Base-by-base conservation (phyloP, 495 filamentous ascomycete species). In the Staphylotrichum longicolle region DNA sequence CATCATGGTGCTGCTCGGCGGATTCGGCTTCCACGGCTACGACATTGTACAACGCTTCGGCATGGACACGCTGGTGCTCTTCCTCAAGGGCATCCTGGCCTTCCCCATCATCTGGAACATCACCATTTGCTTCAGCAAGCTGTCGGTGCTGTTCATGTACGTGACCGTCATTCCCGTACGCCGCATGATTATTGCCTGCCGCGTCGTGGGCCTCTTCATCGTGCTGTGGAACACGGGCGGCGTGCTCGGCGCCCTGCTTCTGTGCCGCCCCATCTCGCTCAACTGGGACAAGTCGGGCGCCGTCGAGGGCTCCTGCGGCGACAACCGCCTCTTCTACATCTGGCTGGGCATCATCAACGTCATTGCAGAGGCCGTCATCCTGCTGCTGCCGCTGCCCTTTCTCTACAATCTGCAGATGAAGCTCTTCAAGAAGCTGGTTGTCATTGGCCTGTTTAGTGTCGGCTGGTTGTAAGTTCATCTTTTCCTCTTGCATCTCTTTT, bases 101-200 rank as follows among this genome's bases (percentile, higher is more conserved):
- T 62, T 62, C 39, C 60, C 54, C 47, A 62, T 62, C 46, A 62
- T 62, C 60, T 62, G 60, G 60, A 62, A 57, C 47, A 4, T 62
- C 20, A 57, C 53, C 46, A 56, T 62, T 47, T 62, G 60, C 60
- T 62, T 62, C 47, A 62, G 60, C 47, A 66, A 66, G 57, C 49
- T 66, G 39, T 66, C 63, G 54, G 60, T 66, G 34, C 63, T 66
- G 4, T 37, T 62, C 15, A 58, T 66, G 47, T 66, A 66, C 37
- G 57, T 47, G 6, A 66, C 6, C 14, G 49, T 66, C 9, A 62
- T 66, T 44, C 34, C 58, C 40, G 60, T 62, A 20, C 47, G 11
- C 11, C 54, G 15, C 20, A 62, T 66, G 41, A 15, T 57, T 11
- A 10, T 53, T 1, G 48, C 54, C 10, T 57, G 54, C 48, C 60